phyloP scores from a whole-genome alignment of 805 yeast genomes.

The Saturnispora quitensis region DNA sequence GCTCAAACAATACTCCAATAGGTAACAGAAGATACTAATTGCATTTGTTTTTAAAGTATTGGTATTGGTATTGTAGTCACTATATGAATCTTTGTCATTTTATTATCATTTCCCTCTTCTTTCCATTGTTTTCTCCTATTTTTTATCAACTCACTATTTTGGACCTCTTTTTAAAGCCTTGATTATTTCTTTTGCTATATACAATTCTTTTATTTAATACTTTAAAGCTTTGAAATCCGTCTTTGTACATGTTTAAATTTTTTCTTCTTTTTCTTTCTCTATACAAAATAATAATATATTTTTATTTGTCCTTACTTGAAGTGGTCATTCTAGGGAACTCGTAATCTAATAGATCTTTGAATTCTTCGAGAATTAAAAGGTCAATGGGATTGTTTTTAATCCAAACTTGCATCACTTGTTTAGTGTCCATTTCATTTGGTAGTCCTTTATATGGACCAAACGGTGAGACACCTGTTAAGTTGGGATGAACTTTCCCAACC shows the following conservation, averaged over 20 bases:
- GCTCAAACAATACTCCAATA: conserved; percentile 42
- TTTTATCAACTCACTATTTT: not conserved
- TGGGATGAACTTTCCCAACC: not conserved
- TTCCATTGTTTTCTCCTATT: not conserved
- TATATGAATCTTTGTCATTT: not conserved
- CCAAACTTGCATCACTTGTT: conserved; percentile 12
- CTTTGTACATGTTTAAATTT: not conserved
- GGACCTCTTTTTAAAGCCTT: not conserved
- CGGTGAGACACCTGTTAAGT: conserved; percentile 1
- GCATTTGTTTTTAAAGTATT: conserved; percentile 2
- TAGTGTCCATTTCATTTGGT: not conserved
- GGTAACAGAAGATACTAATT: conserved; percentile 31
- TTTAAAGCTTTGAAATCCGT: not conserved
- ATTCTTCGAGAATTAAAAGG: conserved; percentile 13
- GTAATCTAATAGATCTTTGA: conserved; percentile 11
- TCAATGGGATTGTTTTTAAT: conserved; percentile 12
- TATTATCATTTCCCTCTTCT: not conserved
- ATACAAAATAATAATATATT: not conserved
- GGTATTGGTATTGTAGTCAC: not conserved
- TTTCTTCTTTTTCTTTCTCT: not conserved
- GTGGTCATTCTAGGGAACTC: conserved; percentile 9
- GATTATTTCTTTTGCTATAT: conserved; percentile 2
- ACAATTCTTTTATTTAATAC: conserved; percentile 1
- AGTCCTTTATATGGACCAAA: not conserved
- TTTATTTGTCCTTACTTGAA: not conserved